These are phyloP conservation scores for Plasmodium ovale DNA, from an alignment of 169 alveolate genomes.

Conservation along the genomic window DNA sequence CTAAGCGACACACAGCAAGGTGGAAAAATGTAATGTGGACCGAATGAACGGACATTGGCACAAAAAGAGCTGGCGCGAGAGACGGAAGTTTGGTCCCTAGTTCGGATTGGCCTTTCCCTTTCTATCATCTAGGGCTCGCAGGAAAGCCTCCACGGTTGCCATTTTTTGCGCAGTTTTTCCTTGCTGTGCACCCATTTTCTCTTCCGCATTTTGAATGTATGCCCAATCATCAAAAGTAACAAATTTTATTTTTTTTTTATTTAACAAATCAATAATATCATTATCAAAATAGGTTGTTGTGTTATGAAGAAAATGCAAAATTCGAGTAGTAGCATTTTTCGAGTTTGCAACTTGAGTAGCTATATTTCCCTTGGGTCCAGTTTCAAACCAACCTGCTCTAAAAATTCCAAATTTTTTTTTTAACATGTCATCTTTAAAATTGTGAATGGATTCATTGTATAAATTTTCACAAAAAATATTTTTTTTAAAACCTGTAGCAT, in stretches of 20 bases:
- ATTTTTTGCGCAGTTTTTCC: constrained; percentile 31
- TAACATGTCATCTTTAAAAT: constrained; percentile 26
- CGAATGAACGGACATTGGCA: too few species aligned
- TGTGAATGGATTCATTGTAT: constrained; percentile 43
- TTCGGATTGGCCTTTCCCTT: neutral
- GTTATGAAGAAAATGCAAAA: constrained; percentile 51
- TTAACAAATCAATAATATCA: constrained; percentile 40
- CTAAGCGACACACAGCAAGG: too few species aligned
- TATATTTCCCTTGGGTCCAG: constrained; percentile 70
- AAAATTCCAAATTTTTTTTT: constrained; percentile 32
- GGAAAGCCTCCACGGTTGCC: neutral
- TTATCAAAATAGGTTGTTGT: constrained; percentile 28
- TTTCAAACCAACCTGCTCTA: constrained; percentile 65
- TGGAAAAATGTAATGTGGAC: too few species aligned
- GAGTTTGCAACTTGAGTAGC: constrained; percentile 49
- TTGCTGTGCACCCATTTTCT: constrained; percentile 4
- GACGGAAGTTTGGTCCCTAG: neutral
- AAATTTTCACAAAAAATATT: constrained; percentile 27
- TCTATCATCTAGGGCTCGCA: constrained; percentile 12
- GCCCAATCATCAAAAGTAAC: constrained; percentile 44
- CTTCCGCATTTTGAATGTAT: constrained; percentile 37
- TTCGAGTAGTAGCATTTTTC: constrained; percentile 1
- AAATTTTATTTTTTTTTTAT: constrained; percentile 22
- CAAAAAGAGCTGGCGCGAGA: too few species aligned
- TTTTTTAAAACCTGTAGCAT: constrained; percentile 72